phyloP scores from a whole-genome alignment of 2,329 filamentous ascomycete species.

The Alternaria ethzedia region DNA sequence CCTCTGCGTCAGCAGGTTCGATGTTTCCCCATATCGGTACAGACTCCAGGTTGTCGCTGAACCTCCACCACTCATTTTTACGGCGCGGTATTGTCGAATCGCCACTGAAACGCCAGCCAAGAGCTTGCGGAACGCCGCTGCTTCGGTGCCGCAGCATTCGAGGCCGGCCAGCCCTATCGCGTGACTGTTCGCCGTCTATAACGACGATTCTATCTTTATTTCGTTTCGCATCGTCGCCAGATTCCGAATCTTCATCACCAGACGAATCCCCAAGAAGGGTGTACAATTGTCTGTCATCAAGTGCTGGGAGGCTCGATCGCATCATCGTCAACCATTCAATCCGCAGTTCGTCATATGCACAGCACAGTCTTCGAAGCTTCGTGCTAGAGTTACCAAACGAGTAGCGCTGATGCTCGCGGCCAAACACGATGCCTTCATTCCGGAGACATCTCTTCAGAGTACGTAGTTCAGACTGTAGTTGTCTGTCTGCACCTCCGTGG shows the following conservation, averaged over 20 bases:
- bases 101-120: neutral
- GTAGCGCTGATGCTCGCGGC: conserved; percentile 2
- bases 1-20: neutral
- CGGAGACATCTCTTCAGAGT: neutral
- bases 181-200: neutral
- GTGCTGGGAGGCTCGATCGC: neutral
- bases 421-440: conserved; percentile 16
- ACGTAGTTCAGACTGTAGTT: neutral
- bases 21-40: neutral
- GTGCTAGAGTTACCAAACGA: neutral
- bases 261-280: neutral
- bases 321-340: conserved; percentile 1
- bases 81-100: neutral
- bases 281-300: neutral
- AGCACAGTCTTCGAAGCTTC: conserved; percentile 5
- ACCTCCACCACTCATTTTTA: neutral
- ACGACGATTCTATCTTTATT: accelerated
- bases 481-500: neutral
- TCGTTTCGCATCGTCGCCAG: neutral
- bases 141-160: neutral
- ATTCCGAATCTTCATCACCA: neutral
- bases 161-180: neutral
- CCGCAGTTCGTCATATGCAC: conserved; percentile 5
- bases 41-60: neutral
- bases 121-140: neutral